A percentile compares a stretch with the other conserved stretches of the same genome.
Conservation (phyloP, 2,329 filamentous ascomycete species). For the Hypoxylon sp. region DNA sequence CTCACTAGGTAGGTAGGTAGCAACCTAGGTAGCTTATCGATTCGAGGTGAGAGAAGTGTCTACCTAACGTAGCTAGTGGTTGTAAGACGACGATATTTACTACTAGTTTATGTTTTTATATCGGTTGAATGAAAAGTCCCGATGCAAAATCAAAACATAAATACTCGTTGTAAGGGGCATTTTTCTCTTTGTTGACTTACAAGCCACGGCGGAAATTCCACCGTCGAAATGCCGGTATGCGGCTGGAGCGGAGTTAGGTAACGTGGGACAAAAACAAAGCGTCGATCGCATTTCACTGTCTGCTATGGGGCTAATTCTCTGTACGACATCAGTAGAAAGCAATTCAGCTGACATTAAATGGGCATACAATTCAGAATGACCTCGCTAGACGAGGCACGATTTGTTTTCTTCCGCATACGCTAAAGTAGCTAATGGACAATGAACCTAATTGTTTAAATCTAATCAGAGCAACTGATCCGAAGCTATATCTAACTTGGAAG, state of each 20-base stretch:
- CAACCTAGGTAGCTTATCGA: not conserved
- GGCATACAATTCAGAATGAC: not conserved
- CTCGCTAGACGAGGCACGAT: not conserved
- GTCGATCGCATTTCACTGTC: conserved; percentile 9
- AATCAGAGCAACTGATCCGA: not conserved
- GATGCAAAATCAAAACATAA: not conserved
- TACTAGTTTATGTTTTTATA: not conserved
- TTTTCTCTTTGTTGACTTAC: not conserved
- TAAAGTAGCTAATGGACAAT: conserved; percentile 2
- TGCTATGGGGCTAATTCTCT: not conserved
- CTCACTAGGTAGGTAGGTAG: not conserved
- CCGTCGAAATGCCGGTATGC: not conserved
- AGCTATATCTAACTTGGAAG: not conserved
- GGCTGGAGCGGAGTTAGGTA: conserved; percentile 13
- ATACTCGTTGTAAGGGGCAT: not conserved
- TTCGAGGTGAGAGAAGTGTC: not conserved
- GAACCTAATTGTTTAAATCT: not conserved
- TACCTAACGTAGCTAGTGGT: not conserved
- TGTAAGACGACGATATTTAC: not conserved
- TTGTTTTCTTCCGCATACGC: conserved; percentile 7
- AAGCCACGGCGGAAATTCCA: not conserved
- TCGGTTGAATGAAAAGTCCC: too few relatives aligned
- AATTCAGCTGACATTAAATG: not conserved
- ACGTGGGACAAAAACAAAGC: conserved; percentile 13
- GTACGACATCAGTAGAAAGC: not conserved